Evolutionary conservation across 768 basidiomycete genomes (phyloP).

Genomic region (Rhizopogon vesiculosus): DNA sequence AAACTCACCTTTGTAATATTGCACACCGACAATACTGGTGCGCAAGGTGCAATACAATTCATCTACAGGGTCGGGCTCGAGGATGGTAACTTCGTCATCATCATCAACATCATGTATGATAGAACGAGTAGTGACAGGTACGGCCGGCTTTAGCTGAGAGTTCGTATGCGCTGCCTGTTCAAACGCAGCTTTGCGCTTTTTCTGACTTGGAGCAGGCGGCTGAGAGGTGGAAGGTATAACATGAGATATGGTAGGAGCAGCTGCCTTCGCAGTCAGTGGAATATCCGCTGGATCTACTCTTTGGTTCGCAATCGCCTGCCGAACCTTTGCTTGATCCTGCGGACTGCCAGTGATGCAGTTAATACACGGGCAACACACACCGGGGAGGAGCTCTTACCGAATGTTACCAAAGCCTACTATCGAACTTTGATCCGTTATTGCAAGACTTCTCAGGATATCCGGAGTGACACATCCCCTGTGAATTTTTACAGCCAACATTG

Average conservation of each 20-base stretch:
- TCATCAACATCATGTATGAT: constrained; percentile 29
- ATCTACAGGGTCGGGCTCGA: constrained; percentile 49
- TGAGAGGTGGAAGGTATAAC: background rate
- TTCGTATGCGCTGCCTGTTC: constrained; percentile 12
- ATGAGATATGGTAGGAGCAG: constrained; percentile 5
- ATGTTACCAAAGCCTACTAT: constrained; percentile 50
- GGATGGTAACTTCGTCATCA: constrained; percentile 34
- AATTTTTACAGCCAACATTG: background rate
- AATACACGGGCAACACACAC: background rate
- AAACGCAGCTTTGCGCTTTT: constrained; percentile 40
- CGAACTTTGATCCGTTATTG: constrained; percentile 33
- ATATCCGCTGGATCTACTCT: constrained; percentile 56
- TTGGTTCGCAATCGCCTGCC: constrained; percentile 48
- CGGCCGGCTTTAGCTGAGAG: constrained; percentile 12
- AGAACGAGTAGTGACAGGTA: constrained; percentile 1
- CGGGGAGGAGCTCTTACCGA: constrained; percentile 31
- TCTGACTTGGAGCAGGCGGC: constrained; percentile 21
- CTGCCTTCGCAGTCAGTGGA: constrained; percentile 38
- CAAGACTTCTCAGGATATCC: constrained; percentile 47
- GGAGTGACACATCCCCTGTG: constrained; percentile 70
- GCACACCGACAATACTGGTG: constrained; percentile 74
- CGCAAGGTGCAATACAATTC: constrained; percentile 61
- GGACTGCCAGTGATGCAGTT: constrained; percentile 28
- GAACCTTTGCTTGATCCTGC: constrained; percentile 61
- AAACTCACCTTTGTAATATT: constrained; percentile 66